Conservation (phyloP, 345 rosid species). For the Cardamine chenopodiifolia region DNA sequence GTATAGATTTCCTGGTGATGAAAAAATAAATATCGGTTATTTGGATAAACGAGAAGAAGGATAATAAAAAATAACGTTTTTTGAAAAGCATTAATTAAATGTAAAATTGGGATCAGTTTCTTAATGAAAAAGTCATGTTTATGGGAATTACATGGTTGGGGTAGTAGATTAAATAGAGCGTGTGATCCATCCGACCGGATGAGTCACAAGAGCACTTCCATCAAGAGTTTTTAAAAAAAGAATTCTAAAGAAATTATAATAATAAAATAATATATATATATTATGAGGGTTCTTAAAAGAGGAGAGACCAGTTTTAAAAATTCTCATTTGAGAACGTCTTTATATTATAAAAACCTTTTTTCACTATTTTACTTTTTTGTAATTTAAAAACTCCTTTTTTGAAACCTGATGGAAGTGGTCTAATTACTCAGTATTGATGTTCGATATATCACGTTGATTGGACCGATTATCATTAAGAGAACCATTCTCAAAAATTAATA, state of each 20-base stretch:
- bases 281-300: too few species aligned
- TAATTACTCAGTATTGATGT: neutral
- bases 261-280: too few species aligned
- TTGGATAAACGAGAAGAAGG: neutral
- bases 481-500: neutral
- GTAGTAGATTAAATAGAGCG: too few species aligned
- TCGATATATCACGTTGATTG: neutral
- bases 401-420: too few species aligned
- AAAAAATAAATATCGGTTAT: neutral
- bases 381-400: too few species aligned
- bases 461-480: neutral
- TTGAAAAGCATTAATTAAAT: neutral
- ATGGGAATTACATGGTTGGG: neutral
- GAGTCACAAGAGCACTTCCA: too few species aligned
- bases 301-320: too few species aligned
- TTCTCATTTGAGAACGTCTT: too few species aligned
- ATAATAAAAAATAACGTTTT: neutral
- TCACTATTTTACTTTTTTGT: too few species aligned
- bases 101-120: neutral
- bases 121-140: neutral
- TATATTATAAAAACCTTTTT: too few species aligned
- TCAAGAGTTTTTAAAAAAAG: too few species aligned
- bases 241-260: too few species aligned
- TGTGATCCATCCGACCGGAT: neutral
- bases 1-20: neutral